phyloP scores from a whole-genome alignment of 306 rosid species.

The Vigna angularis region DNA sequence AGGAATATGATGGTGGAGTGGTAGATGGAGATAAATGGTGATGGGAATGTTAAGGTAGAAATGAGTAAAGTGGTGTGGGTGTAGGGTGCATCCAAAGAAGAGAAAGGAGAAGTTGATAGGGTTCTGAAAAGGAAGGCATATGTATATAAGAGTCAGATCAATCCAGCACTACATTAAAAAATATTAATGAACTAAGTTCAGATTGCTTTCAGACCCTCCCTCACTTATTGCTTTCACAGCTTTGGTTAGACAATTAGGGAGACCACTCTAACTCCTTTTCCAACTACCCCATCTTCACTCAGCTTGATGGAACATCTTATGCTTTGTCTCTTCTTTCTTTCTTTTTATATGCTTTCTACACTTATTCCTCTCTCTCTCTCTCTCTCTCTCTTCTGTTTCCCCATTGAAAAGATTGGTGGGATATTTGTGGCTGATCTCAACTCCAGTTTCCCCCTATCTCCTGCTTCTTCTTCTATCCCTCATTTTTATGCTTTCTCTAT shows the following conservation, averaged over 20 bases:
- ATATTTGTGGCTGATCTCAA: conserved; percentile 42
- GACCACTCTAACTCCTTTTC: neutral
- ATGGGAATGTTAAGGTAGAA: neutral
- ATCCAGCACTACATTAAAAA: conserved; percentile 12
- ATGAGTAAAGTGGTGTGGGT: neutral
- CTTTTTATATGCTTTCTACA: conserved; percentile 7
- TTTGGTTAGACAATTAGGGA: conserved; percentile 31
- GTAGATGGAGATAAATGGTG: no score
- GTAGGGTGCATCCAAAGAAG: neutral
- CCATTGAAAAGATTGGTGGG: conserved; percentile 38
- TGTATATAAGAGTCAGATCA: conserved; percentile 32
- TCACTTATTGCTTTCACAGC: conserved; percentile 4
- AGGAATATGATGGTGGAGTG: no score
- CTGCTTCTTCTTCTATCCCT: neutral
- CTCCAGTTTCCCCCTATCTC: neutral
- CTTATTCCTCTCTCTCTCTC: neutral
- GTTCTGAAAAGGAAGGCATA: conserved; percentile 10
- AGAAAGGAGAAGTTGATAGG: conserved; percentile 29
- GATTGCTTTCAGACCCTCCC: neutral
- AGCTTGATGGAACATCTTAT: conserved; percentile 55
- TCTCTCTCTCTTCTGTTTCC: neutral
- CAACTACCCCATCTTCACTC: conserved; percentile 52
- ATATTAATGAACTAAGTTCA: neutral
- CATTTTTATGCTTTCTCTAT: conserved; percentile 23
- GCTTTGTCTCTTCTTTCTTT: conserved; percentile 32